A percentile compares a stretch with the other conserved stretches of the same genome.
phyloP scores from a whole-genome alignment of 2,329 filamentous ascomycete genomes.

The Hymenoscyphus infarciens region DNA sequence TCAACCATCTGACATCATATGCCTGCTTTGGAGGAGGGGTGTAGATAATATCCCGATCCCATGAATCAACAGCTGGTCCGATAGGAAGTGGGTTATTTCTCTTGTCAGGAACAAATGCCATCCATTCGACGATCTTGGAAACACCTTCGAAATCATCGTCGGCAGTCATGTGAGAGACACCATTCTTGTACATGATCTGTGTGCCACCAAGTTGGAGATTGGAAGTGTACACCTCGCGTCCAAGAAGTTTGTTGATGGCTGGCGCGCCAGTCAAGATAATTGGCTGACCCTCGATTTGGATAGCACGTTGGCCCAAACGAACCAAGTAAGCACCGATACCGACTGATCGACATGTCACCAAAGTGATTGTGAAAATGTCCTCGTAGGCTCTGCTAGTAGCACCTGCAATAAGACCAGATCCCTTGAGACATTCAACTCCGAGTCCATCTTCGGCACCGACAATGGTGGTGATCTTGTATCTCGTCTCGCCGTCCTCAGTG shows the following conservation, averaged over 20 bases:
- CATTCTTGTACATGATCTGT: conserved; percentile 99
- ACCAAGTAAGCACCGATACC: conserved; percentile 99
- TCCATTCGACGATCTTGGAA: conserved; percentile 95
- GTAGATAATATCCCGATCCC: conserved; percentile 91
- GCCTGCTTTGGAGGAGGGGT: conserved; percentile 72
- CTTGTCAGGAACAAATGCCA: conserved; percentile 95
- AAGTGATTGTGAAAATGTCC: conserved; percentile 96
- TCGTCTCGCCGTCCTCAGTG: conserved; percentile 79
- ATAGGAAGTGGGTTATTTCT: conserved; percentile 92
- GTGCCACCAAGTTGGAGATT: conserved; percentile 99
- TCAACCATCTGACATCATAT: conserved; percentile 93
- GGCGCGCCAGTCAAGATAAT: conserved; percentile 98
- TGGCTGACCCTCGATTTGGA: conserved; percentile 97
- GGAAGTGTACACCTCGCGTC: conserved; percentile 97
- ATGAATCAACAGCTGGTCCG: conserved; percentile 76
- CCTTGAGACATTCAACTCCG: conserved; percentile 94
- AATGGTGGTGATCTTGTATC: conserved; percentile 91
- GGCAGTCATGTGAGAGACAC: conserved; percentile 98
- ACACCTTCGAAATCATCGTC: conserved; percentile 97
- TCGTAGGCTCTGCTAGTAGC: conserved; percentile 96
- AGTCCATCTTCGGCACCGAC: conserved; percentile 92
- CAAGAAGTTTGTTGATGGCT: conserved; percentile 96
- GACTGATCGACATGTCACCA: conserved; percentile 96
- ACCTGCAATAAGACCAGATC: conserved; percentile 96
- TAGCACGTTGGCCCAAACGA: conserved; percentile 94